phyloP scores from a whole-genome alignment of 1,284 basidiomycete species.

The Malassezia brasiliensis region DNA sequence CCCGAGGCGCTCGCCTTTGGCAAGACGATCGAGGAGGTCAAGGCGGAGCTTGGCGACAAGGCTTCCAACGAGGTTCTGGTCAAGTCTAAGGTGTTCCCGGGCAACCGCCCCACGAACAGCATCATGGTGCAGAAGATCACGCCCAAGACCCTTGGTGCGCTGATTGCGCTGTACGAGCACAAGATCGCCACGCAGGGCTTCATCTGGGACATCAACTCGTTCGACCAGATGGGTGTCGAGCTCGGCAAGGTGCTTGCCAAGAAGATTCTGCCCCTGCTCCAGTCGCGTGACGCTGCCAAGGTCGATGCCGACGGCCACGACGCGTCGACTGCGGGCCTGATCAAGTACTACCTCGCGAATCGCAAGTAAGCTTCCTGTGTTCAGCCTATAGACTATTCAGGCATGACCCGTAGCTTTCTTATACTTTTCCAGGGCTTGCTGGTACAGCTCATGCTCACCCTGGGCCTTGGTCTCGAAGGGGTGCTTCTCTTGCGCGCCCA shows the following conservation, averaged over 20 bases:
- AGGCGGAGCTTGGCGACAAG: slow-evolving; percentile 65
- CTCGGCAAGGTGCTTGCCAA: slow-evolving; percentile 90
- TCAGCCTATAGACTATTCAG: background rate
- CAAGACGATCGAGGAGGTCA: slow-evolving; percentile 82
- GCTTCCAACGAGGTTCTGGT: slow-evolving; percentile 67
- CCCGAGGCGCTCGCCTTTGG: slow-evolving; percentile 86
- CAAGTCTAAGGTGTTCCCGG: slow-evolving; percentile 96
- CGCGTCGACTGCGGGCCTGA: slow-evolving; percentile 54
- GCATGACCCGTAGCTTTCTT: slow-evolving; percentile 4
- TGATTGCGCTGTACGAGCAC: slow-evolving; percentile 92
- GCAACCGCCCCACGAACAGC: slow-evolving; percentile 92
- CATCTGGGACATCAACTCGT: slow-evolving; percentile 97
- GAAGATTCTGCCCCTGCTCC: slow-evolving; percentile 80
- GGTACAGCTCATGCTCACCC: slow-evolving; percentile 26
- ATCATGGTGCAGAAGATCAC: slow-evolving; percentile 89
- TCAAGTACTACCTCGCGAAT: slow-evolving; percentile 38
- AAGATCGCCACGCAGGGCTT: slow-evolving; percentile 98
- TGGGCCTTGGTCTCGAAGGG: slow-evolving; percentile 27
- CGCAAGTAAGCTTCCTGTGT: slow-evolving; percentile 16
- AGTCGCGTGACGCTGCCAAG: slow-evolving; percentile 58
- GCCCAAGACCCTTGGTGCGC: slow-evolving; percentile 74
- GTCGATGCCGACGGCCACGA: slow-evolving; percentile 68
- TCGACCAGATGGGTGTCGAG: slow-evolving; percentile 55
- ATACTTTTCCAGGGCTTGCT: slow-evolving; percentile 25
- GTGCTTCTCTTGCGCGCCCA: slow-evolving; percentile 27